A percentile compares a stretch with the other conserved stretches of the same genome.
Conservation (phyloP, 2,329 filamentous ascomycete genomes). For the Dryadomyces quercivorus region DNA sequence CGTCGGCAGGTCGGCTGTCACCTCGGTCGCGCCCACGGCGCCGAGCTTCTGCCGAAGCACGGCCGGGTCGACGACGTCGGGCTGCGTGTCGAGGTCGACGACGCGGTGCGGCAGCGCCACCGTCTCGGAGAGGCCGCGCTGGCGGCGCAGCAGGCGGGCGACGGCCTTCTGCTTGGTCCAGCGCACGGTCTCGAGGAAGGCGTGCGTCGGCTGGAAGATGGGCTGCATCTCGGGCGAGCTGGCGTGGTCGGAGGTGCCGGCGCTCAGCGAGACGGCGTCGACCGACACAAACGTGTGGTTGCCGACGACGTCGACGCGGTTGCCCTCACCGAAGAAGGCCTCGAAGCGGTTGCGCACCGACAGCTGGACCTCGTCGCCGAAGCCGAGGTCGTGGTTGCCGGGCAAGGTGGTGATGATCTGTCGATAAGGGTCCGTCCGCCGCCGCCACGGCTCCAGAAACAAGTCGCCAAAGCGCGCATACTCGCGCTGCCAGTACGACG, state of each 20-base stretch:
- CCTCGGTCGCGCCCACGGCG: constrained; percentile 12
- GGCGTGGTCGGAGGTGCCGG: constrained; percentile 42
- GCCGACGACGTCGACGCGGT: constrained; percentile 78
- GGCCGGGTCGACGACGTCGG: constrained; percentile 25
- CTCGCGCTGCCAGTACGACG: constrained; percentile 76
- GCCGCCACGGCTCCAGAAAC: constrained; percentile 61
- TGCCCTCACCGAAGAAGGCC: constrained; percentile 82
- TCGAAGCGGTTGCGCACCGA: constrained; percentile 74
- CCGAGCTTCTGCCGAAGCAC: constrained; percentile 1
- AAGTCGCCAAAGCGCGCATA: constrained; percentile 78
- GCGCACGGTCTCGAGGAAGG: constrained; percentile 62
- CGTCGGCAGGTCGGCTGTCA: constrained; percentile 58
- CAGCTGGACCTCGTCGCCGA: constrained; percentile 72
- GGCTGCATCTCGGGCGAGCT: constrained; percentile 37
- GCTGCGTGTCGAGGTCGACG: constrained; percentile 44
- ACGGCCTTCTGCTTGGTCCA: constrained; percentile 54
- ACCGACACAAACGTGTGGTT: constrained; percentile 94
- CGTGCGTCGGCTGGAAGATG: constrained; percentile 64
- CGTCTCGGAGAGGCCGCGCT: constrained; percentile 47
- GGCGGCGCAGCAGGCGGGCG: constrained; percentile 53
- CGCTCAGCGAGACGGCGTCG: constrained; percentile 79
- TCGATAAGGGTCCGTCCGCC: constrained; percentile 52
- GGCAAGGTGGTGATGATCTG: constrained; percentile 78
- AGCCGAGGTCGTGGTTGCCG: constrained; percentile 91
- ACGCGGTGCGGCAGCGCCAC: constrained; percentile 45